These are phyloP conservation scores for Neoascochyta sp. DNA, from an alignment of 2,329 filamentous ascomycete genomes.

Conservation along the genomic window DNA sequence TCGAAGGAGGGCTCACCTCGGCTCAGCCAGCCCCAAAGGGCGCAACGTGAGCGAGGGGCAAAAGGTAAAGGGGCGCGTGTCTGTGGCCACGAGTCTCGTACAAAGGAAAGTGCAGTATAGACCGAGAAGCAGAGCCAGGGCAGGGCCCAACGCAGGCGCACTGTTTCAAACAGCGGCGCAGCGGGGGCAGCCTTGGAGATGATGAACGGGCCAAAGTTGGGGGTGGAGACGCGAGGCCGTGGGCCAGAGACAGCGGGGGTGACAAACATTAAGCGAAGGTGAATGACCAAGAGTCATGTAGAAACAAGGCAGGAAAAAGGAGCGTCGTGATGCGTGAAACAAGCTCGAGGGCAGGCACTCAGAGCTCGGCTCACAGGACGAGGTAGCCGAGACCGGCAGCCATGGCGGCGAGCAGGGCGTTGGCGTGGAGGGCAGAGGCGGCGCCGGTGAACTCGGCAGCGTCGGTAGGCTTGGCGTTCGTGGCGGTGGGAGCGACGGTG, in stretches of 20 bases:
- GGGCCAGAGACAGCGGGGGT: too few relatives aligned
- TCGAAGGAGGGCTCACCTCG: too few relatives aligned
- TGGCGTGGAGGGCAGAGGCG: conserved; percentile 30
- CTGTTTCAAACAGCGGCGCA: too few relatives aligned
- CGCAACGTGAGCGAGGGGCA: too few relatives aligned
- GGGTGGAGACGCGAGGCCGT: too few relatives aligned
- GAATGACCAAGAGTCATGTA: conserved; percentile 8
- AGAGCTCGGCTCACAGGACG: conserved; percentile 27
- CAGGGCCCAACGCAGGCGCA: conserved; percentile 5
- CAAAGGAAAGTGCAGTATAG: conserved; percentile 10
- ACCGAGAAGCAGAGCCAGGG: conserved; percentile 2
- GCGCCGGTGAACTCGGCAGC: conserved; percentile 31
- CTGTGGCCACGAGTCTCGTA: too few relatives aligned
- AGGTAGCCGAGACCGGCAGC: conserved; percentile 35
- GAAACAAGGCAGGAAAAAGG: conserved; percentile 8
- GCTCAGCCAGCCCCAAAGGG: too few relatives aligned
- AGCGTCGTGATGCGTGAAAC: conserved; percentile 24
- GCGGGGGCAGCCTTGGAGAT: too few relatives aligned
- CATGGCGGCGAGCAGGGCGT: conserved; percentile 28
- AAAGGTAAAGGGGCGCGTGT: too few relatives aligned
- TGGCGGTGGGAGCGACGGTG: conserved; percentile 13
- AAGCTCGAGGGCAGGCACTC: conserved; percentile 8
- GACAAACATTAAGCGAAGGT: conserved; percentile 14
- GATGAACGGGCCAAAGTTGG: too few relatives aligned
- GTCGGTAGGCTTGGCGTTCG: conserved; percentile 12